These are phyloP conservation scores for Cinnamomum micranthum DNA, from an alignment of 164 flowering plant species.

Conservation along the genomic window DNA sequence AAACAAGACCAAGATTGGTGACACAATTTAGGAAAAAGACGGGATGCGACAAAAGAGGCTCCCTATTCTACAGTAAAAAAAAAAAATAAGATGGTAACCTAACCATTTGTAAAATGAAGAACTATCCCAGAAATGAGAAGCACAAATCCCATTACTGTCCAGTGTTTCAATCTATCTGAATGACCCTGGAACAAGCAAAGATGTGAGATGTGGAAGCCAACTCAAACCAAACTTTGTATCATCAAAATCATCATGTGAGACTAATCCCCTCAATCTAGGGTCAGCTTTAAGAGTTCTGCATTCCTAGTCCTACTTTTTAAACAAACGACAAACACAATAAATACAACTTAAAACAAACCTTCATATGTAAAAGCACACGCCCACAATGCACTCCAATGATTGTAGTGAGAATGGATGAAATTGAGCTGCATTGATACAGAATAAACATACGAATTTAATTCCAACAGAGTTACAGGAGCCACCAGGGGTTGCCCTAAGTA, in stretches of 20 bases:
- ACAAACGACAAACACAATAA: constrained; percentile 23
- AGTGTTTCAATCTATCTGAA: constrained; percentile 60
- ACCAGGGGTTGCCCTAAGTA: too few species aligned
- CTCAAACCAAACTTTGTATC: not conserved
- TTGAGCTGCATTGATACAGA: constrained; percentile 52
- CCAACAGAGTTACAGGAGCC: too few species aligned
- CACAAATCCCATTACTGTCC: constrained; percentile 52
- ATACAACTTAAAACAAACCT: constrained; percentile 41
- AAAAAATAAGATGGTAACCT: constrained; percentile 6
- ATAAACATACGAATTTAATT: not conserved
- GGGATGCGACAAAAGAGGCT: not conserved
- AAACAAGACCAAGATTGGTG: not conserved
- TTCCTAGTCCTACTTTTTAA: not conserved
- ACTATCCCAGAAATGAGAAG: constrained; percentile 54
- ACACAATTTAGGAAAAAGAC: not conserved
- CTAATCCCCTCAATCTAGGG: too few species aligned
- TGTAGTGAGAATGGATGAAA: constrained; percentile 72
- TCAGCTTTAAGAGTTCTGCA: too few species aligned
- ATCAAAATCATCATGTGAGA: not conserved
- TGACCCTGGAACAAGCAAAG: constrained; percentile 44
- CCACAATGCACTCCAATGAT: constrained; percentile 83
- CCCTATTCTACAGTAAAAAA: too few species aligned
- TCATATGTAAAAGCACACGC: constrained; percentile 69
- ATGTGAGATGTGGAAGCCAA: not conserved
- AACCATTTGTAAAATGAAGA: constrained; percentile 80